Evolutionary conservation across 225 moss, liverwort and hornwort species (phyloP).

Genomic region (Pleurozium schreberi): DNA sequence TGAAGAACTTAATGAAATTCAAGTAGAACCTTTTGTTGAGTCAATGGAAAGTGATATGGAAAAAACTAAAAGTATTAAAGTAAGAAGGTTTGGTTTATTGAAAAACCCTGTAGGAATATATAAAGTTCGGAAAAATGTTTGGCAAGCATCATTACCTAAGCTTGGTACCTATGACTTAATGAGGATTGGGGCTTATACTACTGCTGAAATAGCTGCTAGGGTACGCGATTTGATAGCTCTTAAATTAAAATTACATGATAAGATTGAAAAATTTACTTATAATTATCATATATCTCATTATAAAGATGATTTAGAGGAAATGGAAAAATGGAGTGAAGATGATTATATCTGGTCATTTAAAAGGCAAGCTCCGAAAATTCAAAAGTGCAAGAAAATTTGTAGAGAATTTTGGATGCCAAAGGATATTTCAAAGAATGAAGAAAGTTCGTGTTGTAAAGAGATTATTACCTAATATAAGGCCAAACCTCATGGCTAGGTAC

Average conservation of each 20-base stretch:
- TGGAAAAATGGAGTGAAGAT: not conserved
- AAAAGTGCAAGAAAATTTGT: not conserved
- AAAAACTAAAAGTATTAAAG: not conserved
- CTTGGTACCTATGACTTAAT: accelerated
- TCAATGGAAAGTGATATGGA: not conserved
- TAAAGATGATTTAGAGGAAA: not conserved
- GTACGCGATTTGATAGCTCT: not conserved
- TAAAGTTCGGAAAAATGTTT: not conserved
- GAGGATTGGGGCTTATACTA: not conserved
- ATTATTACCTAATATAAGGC: not conserved
- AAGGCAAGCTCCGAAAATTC: not conserved
- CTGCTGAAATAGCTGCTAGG: not conserved
- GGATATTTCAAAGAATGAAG: not conserved
- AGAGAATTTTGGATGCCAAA: not conserved
- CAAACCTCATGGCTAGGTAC: not conserved
- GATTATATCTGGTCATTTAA: constrained; percentile 5
- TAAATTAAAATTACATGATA: not conserved
- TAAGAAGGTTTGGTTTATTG: accelerated
- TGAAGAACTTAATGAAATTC: not conserved
- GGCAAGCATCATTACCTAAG: not conserved
- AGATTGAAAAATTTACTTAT: not conserved
- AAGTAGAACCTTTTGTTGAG: not conserved
- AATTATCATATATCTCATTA: not conserved
- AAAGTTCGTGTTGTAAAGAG: not conserved
- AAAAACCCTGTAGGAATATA: not conserved